phyloP scores from a whole-genome alignment of 495 filamentous ascomycete species.

The Glarea lozoyensis region DNA sequence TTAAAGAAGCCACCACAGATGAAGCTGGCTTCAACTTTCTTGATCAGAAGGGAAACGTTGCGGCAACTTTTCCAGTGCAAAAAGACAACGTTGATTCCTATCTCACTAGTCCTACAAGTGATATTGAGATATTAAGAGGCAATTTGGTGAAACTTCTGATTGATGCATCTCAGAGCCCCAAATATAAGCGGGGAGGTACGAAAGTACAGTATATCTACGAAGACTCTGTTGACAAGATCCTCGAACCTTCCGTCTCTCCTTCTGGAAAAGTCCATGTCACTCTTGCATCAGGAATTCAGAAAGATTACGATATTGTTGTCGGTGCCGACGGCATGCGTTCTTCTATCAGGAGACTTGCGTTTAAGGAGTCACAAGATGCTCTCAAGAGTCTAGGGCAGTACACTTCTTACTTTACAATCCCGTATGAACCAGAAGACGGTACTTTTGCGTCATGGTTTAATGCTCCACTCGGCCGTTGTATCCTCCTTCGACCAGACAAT shows the following conservation, averaged over 20 bases:
- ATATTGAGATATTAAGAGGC: conserved; percentile 50
- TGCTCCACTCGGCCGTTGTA: conserved; percentile 21
- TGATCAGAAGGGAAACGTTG: conserved; percentile 24
- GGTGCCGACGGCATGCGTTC: conserved; percentile 39
- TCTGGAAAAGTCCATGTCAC: conserved; percentile 23
- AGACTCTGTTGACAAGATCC: conserved; percentile 22
- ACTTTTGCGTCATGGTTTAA: conserved; percentile 23
- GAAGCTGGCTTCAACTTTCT: conserved; percentile 40
- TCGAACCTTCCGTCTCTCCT: conserved; percentile 21
- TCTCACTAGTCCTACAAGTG: conserved; percentile 35
- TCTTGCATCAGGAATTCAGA: conserved; percentile 26
- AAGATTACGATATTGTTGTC: conserved; percentile 36
- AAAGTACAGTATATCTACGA: conserved; percentile 35
- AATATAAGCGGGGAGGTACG: neutral
- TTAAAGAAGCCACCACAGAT: conserved; percentile 30
- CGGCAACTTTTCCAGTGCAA: conserved; percentile 32
- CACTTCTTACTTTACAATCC: conserved; percentile 32
- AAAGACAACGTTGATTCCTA: conserved; percentile 29
- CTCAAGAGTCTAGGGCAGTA: conserved; percentile 20
- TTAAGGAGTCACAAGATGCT: conserved; percentile 15
- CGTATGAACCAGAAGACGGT: neutral
- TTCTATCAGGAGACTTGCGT: conserved; percentile 27
- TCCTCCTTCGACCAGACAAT: conserved; percentile 33
- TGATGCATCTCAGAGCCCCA: conserved; percentile 22
- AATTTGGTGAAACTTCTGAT: conserved; percentile 38